Conservation (phyloP, 768 basidiomycete genomes). For the Chiua virens region DNA sequence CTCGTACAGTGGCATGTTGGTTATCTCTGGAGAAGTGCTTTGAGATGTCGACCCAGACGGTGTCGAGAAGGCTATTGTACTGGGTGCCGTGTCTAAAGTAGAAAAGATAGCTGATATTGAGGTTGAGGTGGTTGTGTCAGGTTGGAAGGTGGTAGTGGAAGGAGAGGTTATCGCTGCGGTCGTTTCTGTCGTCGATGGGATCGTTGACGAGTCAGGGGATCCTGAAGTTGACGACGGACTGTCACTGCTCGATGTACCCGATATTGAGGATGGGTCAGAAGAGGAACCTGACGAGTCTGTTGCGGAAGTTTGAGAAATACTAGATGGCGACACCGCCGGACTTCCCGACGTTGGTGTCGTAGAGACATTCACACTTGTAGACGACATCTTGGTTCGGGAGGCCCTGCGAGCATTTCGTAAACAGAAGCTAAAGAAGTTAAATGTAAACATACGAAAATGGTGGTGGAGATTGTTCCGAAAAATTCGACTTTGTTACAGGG, state of each 20-base stretch:
- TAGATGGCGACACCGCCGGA: slow-evolving; percentile 8
- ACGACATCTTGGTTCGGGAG: slow-evolving; percentile 10
- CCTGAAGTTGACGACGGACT: slow-evolving; percentile 19
- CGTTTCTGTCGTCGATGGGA: slow-evolving; percentile 14
- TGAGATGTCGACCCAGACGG: slow-evolving; percentile 7
- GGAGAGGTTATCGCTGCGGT: slow-evolving; percentile 13
- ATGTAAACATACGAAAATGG: slow-evolving; percentile 25
- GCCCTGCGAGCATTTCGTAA: slow-evolving; percentile 19
- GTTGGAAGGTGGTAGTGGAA: slow-evolving; percentile 3
- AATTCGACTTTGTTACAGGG: slow-evolving; percentile 12
- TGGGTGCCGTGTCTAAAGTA: slow-evolving; percentile 12
- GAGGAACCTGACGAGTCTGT: slow-evolving; percentile 5
- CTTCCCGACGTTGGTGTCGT: slow-evolving; percentile 12
- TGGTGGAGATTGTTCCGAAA: slow-evolving; percentile 9
- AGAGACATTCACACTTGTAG: slow-evolving; percentile 9
- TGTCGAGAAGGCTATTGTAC: slow-evolving; percentile 7
- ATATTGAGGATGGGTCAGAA: slow-evolving; percentile 14
- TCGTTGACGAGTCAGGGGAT: slow-evolving; percentile 21
- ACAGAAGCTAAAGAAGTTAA: slow-evolving; percentile 1
- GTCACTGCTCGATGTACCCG: slow-evolving; percentile 14
- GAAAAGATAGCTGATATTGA: slow-evolving; percentile 15
- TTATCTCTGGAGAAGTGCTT: slow-evolving; percentile 1
- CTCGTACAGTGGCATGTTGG: slow-evolving; percentile 25
- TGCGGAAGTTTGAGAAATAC: slow-evolving; percentile 8
- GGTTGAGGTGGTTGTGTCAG: slow-evolving; percentile 9